These are phyloP conservation scores for Chrysosporium queenslandicum DNA, from an alignment of 2,329 filamentous ascomycete genomes.

Conservation along the genomic window DNA sequence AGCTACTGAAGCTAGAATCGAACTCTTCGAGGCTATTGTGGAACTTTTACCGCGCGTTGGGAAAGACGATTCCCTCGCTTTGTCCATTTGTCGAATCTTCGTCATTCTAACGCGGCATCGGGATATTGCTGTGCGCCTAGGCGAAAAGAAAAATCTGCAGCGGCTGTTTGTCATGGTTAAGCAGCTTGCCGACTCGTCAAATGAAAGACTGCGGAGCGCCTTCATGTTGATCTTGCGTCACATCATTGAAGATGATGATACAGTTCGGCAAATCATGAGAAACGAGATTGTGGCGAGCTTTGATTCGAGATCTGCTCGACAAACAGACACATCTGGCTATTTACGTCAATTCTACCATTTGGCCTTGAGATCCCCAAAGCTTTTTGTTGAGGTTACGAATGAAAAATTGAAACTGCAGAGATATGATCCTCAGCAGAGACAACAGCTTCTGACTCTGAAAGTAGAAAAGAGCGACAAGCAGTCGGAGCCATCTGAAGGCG, in stretches of 20 bases:
- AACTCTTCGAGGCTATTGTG: constrained; percentile 66
- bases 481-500: constrained; percentile 15
- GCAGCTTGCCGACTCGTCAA: constrained; percentile 70
- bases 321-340: constrained; percentile 61
- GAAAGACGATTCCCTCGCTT: constrained; percentile 74
- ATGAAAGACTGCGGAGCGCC: constrained; percentile 61
- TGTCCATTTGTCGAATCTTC: constrained; percentile 72
- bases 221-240: constrained; percentile 85
- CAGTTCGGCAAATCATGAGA: constrained; percentile 81
- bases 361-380: constrained; percentile 66
- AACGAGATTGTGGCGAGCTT: constrained; percentile 77
- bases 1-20: constrained; percentile 53
- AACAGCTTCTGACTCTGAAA: constrained; percentile 46
- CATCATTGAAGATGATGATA: constrained; percentile 87
- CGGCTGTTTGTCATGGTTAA: constrained; percentile 91
- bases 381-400: constrained; percentile 80
- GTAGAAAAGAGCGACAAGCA: constrained; percentile 22
- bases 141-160: constrained; percentile 81
- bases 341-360: constrained; percentile 68
- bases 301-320: constrained; percentile 47
- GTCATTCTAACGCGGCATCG: constrained; percentile 79
- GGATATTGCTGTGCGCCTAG: constrained; percentile 61
- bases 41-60: constrained; percentile 76
- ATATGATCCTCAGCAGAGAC: constrained; percentile 48
- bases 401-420: constrained; percentile 67